Conservation (phyloP, 345 rosid species). For the Moringa oleifera region DNA sequence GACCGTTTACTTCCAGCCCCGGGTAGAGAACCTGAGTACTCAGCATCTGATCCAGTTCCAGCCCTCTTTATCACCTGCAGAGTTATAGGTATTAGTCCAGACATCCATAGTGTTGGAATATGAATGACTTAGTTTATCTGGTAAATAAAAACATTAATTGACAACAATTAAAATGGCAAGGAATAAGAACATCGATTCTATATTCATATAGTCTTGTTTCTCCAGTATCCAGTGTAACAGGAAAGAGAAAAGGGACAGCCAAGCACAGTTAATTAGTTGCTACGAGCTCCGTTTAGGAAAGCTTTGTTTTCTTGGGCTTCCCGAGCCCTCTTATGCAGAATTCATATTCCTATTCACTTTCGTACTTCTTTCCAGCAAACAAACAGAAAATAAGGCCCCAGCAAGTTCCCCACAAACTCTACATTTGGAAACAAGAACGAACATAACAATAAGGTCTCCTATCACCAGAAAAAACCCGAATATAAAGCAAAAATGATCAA, state of each 20-base stretch:
- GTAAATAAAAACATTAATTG: background rate
- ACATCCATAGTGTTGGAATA: background rate
- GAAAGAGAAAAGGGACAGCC: background rate
- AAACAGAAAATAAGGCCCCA: background rate
- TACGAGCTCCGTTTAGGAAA: background rate
- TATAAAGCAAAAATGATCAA: background rate
- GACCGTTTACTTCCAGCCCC: conserved; percentile 68
- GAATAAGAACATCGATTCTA: background rate
- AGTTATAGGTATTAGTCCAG: background rate
- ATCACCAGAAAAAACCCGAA: background rate
- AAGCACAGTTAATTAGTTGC: background rate
- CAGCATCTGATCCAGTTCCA: conserved; percentile 33
- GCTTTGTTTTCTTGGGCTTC: background rate
- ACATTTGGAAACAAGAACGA: background rate
- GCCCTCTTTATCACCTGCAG: conserved; percentile 81
- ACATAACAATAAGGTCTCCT: background rate
- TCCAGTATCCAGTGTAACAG: background rate
- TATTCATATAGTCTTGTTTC: background rate
- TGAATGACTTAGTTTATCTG: background rate
- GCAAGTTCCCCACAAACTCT: background rate
- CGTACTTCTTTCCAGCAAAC: conserved; percentile 10
- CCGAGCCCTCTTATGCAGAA: no score
- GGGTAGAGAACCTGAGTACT: conserved; percentile 28
- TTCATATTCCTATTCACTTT: background rate
- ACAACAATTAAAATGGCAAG: background rate